Evolutionary conservation across 1,284 basidiomycete species (phyloP), one percentile per base, ranked within the genome.

Genomic region (Farysia itapuensis): DNA sequence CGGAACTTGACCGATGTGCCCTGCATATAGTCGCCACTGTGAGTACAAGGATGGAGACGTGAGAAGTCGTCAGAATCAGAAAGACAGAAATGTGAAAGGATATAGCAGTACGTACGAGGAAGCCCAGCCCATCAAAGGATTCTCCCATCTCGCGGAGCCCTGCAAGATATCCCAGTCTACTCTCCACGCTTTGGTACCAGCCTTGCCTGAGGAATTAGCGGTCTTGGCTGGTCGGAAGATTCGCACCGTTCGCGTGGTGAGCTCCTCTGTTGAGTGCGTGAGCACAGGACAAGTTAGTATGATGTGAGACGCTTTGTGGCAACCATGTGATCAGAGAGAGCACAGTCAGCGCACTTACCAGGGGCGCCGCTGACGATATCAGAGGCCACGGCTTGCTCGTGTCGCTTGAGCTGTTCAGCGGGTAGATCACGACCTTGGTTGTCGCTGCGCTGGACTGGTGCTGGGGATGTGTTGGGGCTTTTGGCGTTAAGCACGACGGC

Each of bases 121-220:
- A 1, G 92, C 92, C 84, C 85, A 98, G 44, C 94, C 94, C 89
- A 98, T 98, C 69, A 98, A 79, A n/a, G 91, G 90, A 77, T 97
- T 97, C 82, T 96, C 92, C 94, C 94, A 98, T 52, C 94, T 83
- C 12, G 89, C 92, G 24, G 84, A 86, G 32, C 92, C 90, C 61
- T 85, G 85, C 15, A 97, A 80, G 48, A 86, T 86, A 71, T 98
- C 94, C 81, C 87, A 98, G 79, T 98, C 94, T 72, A 98, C 85
- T 61, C 90, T 82, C 94, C 94, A 98, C 69, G 87, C 84, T 67
- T 86, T 84, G 18, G 86, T 86, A 79, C 94, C 93, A 39, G 85
- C 86, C 53, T 65, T 83, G 39, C 90, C 93, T 39, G 89, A 92
- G 78, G 96, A 92, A 84, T 94, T 97, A 8, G 93, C 94, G 63